These are phyloP conservation scores for Clathrus columnatus DNA, from an alignment of 768 basidiomycete species.

Conservation along the genomic window DNA sequence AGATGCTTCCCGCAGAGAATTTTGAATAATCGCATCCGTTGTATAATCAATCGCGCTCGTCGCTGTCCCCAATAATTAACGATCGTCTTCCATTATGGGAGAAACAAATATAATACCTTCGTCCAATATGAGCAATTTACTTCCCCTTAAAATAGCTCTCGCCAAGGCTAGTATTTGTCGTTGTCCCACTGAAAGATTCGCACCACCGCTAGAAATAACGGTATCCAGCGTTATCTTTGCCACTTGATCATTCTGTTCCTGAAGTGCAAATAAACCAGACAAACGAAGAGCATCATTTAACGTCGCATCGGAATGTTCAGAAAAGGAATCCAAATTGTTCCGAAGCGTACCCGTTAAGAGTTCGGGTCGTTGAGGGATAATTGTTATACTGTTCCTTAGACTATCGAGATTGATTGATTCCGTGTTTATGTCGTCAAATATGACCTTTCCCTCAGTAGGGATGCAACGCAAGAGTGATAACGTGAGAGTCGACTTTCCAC, in stretches of 20 bases:
- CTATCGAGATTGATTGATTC: slow-evolving; percentile 27
- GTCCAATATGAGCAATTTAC: slow-evolving; percentile 50
- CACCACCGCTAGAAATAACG: slow-evolving; percentile 19
- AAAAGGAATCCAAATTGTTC: slow-evolving; percentile 12
- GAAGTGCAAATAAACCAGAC: slow-evolving; percentile 4
- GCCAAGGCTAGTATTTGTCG: slow-evolving; percentile 53
- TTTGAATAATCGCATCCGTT: slow-evolving; percentile 31
- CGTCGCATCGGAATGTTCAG: slow-evolving; percentile 11
- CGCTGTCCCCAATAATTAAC: too few relatives aligned
- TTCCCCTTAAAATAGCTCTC: slow-evolving; percentile 45
- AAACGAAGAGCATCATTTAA: slow-evolving; percentile 12
- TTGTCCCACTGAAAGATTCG: slow-evolving; percentile 35
- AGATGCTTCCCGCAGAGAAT: slow-evolving; percentile 25
- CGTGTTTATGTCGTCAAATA: slow-evolving; percentile 28
- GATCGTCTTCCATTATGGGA: too few relatives aligned
- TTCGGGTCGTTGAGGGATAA: slow-evolving; percentile 17
- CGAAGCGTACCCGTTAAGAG: slow-evolving; percentile 12
- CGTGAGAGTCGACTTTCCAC: slow-evolving; percentile 18
- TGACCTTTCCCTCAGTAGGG: slow-evolving; percentile 28
- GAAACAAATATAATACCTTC: too few relatives aligned
- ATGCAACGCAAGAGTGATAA: slow-evolving; percentile 31
- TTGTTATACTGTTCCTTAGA: slow-evolving; percentile 28
- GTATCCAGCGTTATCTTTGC: slow-evolving; percentile 23
- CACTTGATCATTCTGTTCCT: slow-evolving; percentile 26
- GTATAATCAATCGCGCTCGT: neutral